These are phyloP conservation scores for Knoxdaviesia proteae DNA, from an alignment of 2,329 filamentous ascomycete species.

Conservation along the genomic window DNA sequence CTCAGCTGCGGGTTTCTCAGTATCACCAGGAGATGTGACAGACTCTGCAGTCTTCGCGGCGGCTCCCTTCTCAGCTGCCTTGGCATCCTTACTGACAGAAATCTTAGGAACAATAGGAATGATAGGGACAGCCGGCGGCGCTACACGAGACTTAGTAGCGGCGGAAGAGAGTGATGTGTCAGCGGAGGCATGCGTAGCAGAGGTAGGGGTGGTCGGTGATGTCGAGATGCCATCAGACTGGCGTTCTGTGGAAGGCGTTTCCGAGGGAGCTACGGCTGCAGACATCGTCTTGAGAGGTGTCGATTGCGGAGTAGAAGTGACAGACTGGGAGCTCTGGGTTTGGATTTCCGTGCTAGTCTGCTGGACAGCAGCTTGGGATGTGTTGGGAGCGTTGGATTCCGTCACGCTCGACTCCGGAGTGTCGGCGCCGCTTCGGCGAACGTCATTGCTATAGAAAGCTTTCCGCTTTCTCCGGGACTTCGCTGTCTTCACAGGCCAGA, in stretches of 20 bases:
- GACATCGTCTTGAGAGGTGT: no score
- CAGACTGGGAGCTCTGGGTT: no score
- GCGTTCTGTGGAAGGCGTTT: no score
- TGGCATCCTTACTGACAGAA: constrained; percentile 9
- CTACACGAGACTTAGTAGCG: constrained; percentile 4
- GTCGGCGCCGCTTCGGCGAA: no score
- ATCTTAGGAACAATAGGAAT: constrained; percentile 4
- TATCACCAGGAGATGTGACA: neutral
- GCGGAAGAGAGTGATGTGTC: neutral
- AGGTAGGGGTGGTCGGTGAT: neutral
- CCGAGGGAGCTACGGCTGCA: no score
- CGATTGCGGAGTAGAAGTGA: no score
- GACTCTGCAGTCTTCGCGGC: constrained; percentile 7
- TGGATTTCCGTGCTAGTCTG: no score
- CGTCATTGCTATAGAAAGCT: no score
- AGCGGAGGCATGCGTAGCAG: constrained; percentile 3
- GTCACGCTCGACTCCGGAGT: no score
- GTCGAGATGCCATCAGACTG: no score
- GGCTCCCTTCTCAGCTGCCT: constrained; percentile 8
- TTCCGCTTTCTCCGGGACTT: constrained; percentile 20
- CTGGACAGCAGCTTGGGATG: no score
- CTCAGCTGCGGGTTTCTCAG: constrained; percentile 8
- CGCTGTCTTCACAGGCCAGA: constrained; percentile 9
- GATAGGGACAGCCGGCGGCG: constrained; percentile 1
- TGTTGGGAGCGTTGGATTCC: no score